Base-by-base conservation (phyloP, 208 protist genomes). In the Ichthyophonus hoferi region DNA sequence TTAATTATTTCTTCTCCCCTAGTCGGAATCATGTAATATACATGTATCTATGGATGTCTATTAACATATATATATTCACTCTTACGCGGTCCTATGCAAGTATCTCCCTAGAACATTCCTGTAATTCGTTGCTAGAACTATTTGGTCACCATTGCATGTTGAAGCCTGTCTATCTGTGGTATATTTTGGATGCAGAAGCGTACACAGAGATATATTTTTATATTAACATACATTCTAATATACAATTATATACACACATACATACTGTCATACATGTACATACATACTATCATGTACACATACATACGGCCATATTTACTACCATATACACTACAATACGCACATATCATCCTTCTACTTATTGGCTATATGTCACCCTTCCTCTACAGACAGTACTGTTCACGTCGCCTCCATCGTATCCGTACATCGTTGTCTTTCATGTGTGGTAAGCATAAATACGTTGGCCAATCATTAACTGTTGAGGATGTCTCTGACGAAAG, bases 341-440 rank as follows among this genome's bases (percentile, higher is more conserved):
- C 3, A 67, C 43, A 67, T 67, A 24, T 67, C 24, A 24, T 67
- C 24, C 43, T 67, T 31, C 43, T 24, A 67, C 43, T 67, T n/a
- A n/a, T n/a, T n/a, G n/a, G n/a, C n/a, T n/a, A n/a, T n/a, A n/a
- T n/a, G n/a, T n/a, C n/a, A n/a, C n/a, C n/a, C n/a, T n/a, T n/a
- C n/a, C n/a, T n/a, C 50, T 2, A 34, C 83, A 91, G 91, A 42
- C 37, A 85, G 31, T 93, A 93, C 85, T 93, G 90, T 38, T 76
- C 42, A 34, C 79, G 79, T 37, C 89, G 91, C 77, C 77, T 93
- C 7, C 2, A 12, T 17, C 79, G 88, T 58, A 1, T 93, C 35
- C 79, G 91, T 58, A 79, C n/a, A 12, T 33, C 90, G 76, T 40
- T 93, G 38, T 91, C 50, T 38, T 76, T 93, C n/a, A 37, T 76